These are phyloP conservation scores for Boletus rubescentipes DNA, from an alignment of 768 basidiomycete genomes.

Conservation along the genomic window DNA sequence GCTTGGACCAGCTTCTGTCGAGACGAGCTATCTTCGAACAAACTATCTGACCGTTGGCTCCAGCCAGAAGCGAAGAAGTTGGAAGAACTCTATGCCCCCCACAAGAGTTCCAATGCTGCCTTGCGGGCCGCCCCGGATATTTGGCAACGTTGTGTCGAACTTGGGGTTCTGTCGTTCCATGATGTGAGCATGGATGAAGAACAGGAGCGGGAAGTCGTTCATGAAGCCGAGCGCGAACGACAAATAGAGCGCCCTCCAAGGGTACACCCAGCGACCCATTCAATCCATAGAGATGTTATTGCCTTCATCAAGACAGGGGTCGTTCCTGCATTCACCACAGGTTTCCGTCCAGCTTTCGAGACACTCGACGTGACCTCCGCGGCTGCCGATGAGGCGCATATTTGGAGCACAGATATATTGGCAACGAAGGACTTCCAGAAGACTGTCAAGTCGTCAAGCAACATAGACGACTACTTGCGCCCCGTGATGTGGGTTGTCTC, in stretches of 20 bases:
- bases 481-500: slow-evolving; percentile 33
- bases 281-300: slow-evolving; percentile 20
- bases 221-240: slow-evolving; percentile 43
- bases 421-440: slow-evolving; percentile 18
- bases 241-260: slow-evolving; percentile 37
- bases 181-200: slow-evolving; percentile 42
- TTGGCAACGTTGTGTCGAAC: slow-evolving; percentile 12
- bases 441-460: slow-evolving; percentile 4
- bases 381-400: slow-evolving; percentile 16
- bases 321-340: slow-evolving; percentile 12
- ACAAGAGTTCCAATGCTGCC: background rate
- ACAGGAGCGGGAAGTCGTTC: slow-evolving; percentile 48
- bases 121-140: slow-evolving; percentile 3
- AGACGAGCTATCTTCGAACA: background rate
- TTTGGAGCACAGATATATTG: slow-evolving; percentile 20
- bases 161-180: slow-evolving; percentile 14
- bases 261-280: slow-evolving; percentile 22
- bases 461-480: slow-evolving; percentile 21
- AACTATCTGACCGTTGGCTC: slow-evolving; percentile 33
- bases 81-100: slow-evolving; percentile 34
- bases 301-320: slow-evolving; percentile 31
- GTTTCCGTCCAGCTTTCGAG: slow-evolving; percentile 21
- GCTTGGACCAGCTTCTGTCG: slow-evolving; percentile 17
- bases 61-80: slow-evolving; percentile 40
- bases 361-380: slow-evolving; percentile 11